These are phyloP conservation scores for Geopyxis carbonaria DNA, from an alignment of 495 filamentous ascomycete genomes.

Conservation along the genomic window DNA sequence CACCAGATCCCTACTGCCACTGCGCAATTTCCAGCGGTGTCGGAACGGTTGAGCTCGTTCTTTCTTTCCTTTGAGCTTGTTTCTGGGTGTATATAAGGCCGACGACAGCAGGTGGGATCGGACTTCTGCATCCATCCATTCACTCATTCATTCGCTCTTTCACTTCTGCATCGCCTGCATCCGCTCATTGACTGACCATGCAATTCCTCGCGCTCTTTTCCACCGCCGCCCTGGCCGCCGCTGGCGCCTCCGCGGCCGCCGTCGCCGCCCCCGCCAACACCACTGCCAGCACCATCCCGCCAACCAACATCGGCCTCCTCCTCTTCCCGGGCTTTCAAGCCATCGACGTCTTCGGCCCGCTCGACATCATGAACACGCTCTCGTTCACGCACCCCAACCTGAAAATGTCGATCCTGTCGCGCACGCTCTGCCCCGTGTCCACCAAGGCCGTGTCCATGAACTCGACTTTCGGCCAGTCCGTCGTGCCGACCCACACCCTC, in stretches of 20 bases:
- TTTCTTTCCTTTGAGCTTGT: too few species aligned
- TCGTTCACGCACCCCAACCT: conserved; percentile 27
- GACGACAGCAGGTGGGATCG: too few species aligned
- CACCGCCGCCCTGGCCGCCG: background rate
- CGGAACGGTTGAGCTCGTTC: too few species aligned
- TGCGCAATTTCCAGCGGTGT: too few species aligned
- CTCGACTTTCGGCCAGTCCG: conserved; percentile 28
- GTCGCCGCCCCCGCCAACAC: too few species aligned
- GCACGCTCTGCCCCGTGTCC: conserved; percentile 36
- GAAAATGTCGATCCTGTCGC: conserved; percentile 34
- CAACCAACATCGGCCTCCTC: conserved; percentile 26
- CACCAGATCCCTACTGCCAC: too few species aligned
- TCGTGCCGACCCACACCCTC: conserved; percentile 50
- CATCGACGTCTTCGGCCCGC: conserved; percentile 37
- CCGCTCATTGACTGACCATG: too few species aligned
- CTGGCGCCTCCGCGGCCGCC: too few species aligned
- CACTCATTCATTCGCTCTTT: too few species aligned
- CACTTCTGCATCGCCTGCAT: too few species aligned
- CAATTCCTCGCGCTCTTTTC: background rate
- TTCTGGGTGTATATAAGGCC: too few species aligned
- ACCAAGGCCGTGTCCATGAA: conserved; percentile 24
- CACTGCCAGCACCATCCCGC: conserved; percentile 7
- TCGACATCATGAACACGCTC: conserved; percentile 44
- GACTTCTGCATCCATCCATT: too few species aligned
- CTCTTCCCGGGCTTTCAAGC: conserved; percentile 35